Evolutionary conservation across 2,329 filamentous ascomycete species (phyloP).

Genomic region (Helotiales sp.): DNA sequence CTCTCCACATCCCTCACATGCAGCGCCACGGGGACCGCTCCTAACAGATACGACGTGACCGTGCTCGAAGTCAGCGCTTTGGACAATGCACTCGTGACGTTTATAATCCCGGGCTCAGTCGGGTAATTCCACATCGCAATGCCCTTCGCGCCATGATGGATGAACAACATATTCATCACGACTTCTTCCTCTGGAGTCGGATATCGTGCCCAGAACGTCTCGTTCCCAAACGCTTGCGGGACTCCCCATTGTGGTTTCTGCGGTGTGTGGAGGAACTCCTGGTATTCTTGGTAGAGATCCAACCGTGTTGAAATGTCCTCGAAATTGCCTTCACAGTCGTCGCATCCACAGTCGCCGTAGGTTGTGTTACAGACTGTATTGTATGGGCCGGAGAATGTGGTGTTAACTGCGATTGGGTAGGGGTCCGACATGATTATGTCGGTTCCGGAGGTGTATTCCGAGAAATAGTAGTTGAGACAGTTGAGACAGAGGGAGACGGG

Average conservation of each 20-base stretch:
- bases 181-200: constrained; percentile 52
- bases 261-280: constrained; percentile 43
- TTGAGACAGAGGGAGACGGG: constrained; percentile 55
- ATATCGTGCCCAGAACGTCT: constrained; percentile 52
- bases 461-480: constrained; percentile 56
- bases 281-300: constrained; percentile 47
- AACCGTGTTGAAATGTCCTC: constrained; percentile 46
- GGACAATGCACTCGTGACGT: constrained; percentile 45
- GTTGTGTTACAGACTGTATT: constrained; percentile 54
- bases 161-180: constrained; percentile 51
- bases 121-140: constrained; percentile 53
- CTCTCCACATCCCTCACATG: constrained; percentile 11
- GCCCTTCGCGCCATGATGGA: constrained; percentile 56
- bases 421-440: constrained; percentile 56
- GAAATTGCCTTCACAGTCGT: constrained; percentile 47
- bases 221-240: constrained; percentile 54
- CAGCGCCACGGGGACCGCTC: constrained; percentile 4
- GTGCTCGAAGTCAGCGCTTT: constrained; percentile 44
- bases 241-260: constrained; percentile 54
- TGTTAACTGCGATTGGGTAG: constrained; percentile 55
- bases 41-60: constrained; percentile 45
- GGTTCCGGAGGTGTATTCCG: constrained; percentile 51
- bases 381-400: constrained; percentile 50
- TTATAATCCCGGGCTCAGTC: constrained; percentile 34
- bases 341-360: constrained; percentile 56